Evolutionary conservation across 1,284 basidiomycete species (phyloP).

Genomic region (Tilletia walkeri): DNA sequence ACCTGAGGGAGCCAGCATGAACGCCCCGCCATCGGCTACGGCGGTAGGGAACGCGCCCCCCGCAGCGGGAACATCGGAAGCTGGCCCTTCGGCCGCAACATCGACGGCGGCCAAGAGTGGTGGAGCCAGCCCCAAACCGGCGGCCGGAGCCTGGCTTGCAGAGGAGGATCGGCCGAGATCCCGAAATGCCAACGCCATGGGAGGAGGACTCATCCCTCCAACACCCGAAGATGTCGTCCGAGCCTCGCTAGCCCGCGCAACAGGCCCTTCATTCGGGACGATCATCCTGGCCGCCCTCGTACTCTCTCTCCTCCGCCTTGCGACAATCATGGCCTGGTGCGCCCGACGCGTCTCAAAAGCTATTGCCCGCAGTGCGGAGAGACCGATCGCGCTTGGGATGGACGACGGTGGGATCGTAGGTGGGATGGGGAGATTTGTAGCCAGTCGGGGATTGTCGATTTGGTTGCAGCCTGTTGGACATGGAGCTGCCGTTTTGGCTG

Average conservation of each 20-base stretch:
- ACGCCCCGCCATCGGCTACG: too few relatives aligned
- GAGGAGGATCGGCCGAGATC: slow-evolving; percentile 20
- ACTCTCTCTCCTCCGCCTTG: slow-evolving; percentile 66
- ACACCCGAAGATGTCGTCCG: slow-evolving; percentile 65
- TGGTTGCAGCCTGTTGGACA: slow-evolving; percentile 57
- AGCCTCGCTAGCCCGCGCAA: slow-evolving; percentile 73
- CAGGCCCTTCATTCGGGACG: slow-evolving; percentile 76
- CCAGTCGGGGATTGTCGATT: slow-evolving; percentile 24
- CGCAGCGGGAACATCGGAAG: slow-evolving; percentile 12
- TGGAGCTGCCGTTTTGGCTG: slow-evolving; percentile 67
- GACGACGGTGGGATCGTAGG: background rate
- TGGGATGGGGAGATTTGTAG: background rate
- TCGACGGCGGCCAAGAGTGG: background rate
- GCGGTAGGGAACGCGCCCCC: too few relatives aligned
- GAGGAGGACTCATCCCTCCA: slow-evolving; percentile 14
- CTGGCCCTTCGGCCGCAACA: background rate
- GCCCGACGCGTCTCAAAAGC: slow-evolving; percentile 43
- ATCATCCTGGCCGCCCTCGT: slow-evolving; percentile 74
- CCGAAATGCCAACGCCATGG: slow-evolving; percentile 12
- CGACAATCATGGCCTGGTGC: slow-evolving; percentile 61
- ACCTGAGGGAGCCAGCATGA: background rate
- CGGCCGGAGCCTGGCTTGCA: slow-evolving; percentile 21
- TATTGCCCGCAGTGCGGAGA: slow-evolving; percentile 20
- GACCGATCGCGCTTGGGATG: background rate
- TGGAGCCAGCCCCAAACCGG: background rate